Base-by-base conservation (phyloP, 75 land plant genomes). In the Pinus tabuliformis region DNA sequence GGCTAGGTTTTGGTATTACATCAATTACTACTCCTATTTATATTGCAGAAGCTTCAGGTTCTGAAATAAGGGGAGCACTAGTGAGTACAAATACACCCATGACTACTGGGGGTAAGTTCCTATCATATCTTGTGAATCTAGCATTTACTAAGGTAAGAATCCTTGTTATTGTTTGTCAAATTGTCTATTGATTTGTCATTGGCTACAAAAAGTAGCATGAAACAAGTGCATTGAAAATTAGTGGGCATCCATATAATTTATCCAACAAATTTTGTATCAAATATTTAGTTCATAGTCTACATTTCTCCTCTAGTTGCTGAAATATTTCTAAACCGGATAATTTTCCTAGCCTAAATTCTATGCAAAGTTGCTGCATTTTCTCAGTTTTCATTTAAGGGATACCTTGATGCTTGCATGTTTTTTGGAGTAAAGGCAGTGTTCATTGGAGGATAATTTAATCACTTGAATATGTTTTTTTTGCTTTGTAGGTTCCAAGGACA, bases 11-110 rank as follows among this genome's bases (percentile, higher is more conserved):
- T 33, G 96, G 96, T 58, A 78, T 91, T n/a, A 94, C 96, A 64
- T 93, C 96, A 82, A 91, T 93, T 26, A 91, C 94, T 73, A 86
- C 96, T 39, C 96, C 93, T 60, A 86, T 93, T 70, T 93, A 93
- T 72, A 92, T 93, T 72, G 92, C 94, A 18, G 97, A 94, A 76
- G 90, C 84, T 57, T 89, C 92, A 1, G 94, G 94, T 49, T 84
- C 87, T 21, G 91, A 91, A 77, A 85, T 94, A 37, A 86, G 97
- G 76, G 97, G 97, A 62, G 92, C 83, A 15, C 72, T 91, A 36
- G 97, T 94, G 21, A 86, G 90, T 77, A 94, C 89, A 14, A 94
- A 90, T 82, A 90, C 87, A 62, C 88, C 91, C 7, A 92, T 92
- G 90, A 90, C 90, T 59, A 94, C 94, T 75, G 91, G 90, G 64